phyloP scores from a whole-genome alignment of 1,139 yeast genomes.

The Yamadazyma songkhlaensis region DNA sequence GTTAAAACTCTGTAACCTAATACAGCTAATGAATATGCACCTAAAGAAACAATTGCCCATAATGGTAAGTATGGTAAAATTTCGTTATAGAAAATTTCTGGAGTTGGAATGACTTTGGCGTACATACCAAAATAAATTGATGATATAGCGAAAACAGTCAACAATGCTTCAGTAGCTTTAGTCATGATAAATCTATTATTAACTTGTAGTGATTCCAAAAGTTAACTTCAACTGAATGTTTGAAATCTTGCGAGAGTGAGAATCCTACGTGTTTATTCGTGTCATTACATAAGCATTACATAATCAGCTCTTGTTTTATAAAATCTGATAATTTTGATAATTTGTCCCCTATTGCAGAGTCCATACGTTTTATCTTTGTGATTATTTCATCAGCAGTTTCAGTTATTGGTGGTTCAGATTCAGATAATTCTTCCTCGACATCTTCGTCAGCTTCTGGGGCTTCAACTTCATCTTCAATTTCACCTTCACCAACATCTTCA shows the following conservation, averaged over 20 bases:
- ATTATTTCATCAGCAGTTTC: constrained; percentile 10
- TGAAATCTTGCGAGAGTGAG: not conserved
- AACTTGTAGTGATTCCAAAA: not conserved
- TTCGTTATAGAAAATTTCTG: constrained; percentile 47
- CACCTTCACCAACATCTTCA: constrained; percentile 16
- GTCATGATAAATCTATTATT: constrained; percentile 43
- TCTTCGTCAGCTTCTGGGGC: constrained; percentile 19
- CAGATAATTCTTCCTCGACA: constrained; percentile 1
- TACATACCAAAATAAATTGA: constrained; percentile 55
- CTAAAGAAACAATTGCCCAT: constrained; percentile 71
- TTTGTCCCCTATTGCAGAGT: constrained; percentile 35
- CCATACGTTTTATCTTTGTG: constrained; percentile 32
- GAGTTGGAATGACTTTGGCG: constrained; percentile 55
- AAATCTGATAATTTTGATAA: constrained; percentile 42
- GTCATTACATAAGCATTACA: constrained; percentile 7
- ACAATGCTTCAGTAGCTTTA: constrained; percentile 62
- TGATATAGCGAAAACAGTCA: constrained; percentile 43
- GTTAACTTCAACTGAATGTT: not conserved
- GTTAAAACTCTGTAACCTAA: constrained; percentile 71
- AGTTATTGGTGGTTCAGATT: not conserved
- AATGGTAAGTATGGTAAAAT: constrained; percentile 67
- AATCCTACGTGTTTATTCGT: constrained; percentile 3
- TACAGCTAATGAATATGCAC: constrained; percentile 68
- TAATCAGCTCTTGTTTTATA: constrained; percentile 41
- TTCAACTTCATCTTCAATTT: constrained; percentile 20